phyloP scores from a whole-genome alignment of 2,329 filamentous ascomycete genomes.

The Botrytis sinoallii region DNA sequence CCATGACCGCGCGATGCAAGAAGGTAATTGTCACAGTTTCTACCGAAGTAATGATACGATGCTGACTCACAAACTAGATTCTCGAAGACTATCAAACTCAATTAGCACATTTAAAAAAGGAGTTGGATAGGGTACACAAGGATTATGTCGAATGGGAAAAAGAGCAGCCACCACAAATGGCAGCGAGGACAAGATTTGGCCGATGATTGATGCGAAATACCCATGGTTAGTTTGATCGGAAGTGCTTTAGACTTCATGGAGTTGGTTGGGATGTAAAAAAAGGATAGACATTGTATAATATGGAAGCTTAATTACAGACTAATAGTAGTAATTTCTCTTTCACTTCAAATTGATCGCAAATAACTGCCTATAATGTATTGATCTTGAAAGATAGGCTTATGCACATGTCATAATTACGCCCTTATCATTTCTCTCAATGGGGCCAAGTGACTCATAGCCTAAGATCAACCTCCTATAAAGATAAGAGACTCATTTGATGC shows the following conservation, averaged over 20 bases:
- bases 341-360: not conserved
- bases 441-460: not conserved
- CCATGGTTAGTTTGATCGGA: conserved; percentile 17
- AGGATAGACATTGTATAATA: conserved; percentile 19
- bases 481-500: not conserved
- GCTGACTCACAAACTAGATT: conserved; percentile 50
- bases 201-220: conserved; percentile 21
- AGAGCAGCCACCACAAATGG: conserved; percentile 32
- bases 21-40: conserved; percentile 53
- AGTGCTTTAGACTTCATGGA: conserved; percentile 15
- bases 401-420: not conserved
- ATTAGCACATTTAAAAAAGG: conserved; percentile 69
- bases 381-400: not conserved
- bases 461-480: not conserved
- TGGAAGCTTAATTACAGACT: conserved; percentile 11
- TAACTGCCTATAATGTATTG: not conserved
- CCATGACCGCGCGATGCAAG: conserved; percentile 68
- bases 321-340: conserved; percentile 6
- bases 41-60: not conserved
- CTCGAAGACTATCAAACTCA: conserved; percentile 80
- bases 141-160: conserved; percentile 54
- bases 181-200: conserved; percentile 9
- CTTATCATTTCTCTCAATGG: not conserved
- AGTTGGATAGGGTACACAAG: conserved; percentile 51
- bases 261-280: conserved; percentile 19